Conservation (phyloP, 2,329 filamentous ascomycete species). For the Aspergillus flavus region DNA sequence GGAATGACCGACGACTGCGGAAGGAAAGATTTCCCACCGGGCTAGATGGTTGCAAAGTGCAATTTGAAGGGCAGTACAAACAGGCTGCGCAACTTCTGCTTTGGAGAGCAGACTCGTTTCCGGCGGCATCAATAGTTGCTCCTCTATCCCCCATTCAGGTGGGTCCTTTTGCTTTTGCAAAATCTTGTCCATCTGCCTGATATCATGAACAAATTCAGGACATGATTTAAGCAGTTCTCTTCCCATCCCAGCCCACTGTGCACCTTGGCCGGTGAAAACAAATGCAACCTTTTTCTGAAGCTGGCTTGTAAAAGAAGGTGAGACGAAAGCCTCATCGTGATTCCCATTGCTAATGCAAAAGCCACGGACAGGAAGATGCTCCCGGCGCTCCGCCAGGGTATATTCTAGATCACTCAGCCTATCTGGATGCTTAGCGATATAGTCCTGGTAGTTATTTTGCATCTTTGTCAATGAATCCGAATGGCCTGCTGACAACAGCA, state of each 20-base stretch:
- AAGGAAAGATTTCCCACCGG: slow-evolving; percentile 23
- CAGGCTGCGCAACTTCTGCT: slow-evolving; percentile 7
- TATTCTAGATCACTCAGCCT: too few species aligned
- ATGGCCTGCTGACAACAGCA: too few species aligned
- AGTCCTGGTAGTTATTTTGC: too few species aligned
- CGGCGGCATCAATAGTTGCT: neutral
- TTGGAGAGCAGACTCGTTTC: neutral
- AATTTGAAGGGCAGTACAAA: too few species aligned
- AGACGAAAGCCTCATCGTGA: too few species aligned
- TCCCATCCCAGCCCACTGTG: slow-evolving; percentile 42
- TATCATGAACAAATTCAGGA: neutral
- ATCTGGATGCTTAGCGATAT: too few species aligned
- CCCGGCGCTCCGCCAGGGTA: too few species aligned
- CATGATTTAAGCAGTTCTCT: slow-evolving; percentile 22
- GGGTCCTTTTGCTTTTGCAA: too few species aligned
- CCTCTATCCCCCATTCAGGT: neutral
- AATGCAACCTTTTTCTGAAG: neutral
- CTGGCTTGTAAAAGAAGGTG: too few species aligned
- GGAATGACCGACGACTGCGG: slow-evolving; percentile 31
- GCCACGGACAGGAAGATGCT: neutral
- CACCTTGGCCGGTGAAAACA: slow-evolving; percentile 33
- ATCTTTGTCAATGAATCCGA: too few species aligned
- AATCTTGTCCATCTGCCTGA: neutral
- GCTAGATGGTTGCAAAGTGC: too few species aligned
- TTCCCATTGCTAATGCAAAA: neutral